Percentiles rank a stretch among this genome's conserved stretches.
These are phyloP conservation scores for Suaeda aralocaspica DNA, from an alignment of 148 eudicot genomes.

Conservation along the genomic window DNA sequence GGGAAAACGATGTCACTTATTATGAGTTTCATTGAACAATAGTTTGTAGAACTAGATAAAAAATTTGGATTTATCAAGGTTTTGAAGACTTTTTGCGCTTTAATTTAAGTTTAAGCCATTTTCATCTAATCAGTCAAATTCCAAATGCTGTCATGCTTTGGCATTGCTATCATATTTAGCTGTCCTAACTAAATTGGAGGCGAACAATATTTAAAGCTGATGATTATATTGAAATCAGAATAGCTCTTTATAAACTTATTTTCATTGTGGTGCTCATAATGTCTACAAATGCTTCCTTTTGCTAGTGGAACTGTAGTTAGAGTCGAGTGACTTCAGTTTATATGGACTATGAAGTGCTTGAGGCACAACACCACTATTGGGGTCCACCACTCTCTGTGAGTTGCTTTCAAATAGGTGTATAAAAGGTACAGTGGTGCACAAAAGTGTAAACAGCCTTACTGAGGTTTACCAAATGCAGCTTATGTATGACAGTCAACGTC, in stretches of 20 bases:
- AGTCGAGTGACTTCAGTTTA: background rate
- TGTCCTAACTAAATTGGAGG: background rate
- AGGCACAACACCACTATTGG: too few species aligned
- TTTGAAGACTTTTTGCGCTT: background rate
- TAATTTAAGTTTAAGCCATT: background rate
- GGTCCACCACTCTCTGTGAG: too few species aligned
- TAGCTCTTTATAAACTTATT: too few species aligned
- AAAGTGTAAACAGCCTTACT: too few species aligned
- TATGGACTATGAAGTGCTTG: background rate
- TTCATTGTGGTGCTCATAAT: background rate
- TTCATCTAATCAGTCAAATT: background rate
- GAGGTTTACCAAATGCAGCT: too few species aligned
- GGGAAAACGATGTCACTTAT: background rate
- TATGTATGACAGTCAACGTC: too few species aligned
- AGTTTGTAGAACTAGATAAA: background rate
- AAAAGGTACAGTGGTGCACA: too few species aligned
- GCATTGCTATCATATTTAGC: background rate
- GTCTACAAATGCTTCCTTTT: background rate
- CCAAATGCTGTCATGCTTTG: background rate
- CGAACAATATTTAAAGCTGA: background rate
- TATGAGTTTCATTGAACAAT: too few species aligned
- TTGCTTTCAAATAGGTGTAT: too few species aligned
- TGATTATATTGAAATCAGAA: too few species aligned
- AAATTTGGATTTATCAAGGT: background rate
- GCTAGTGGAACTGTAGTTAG: background rate